Base-by-base conservation (phyloP, 2,329 filamentous ascomycete genomes). In the Macrophomina phaseolina region DNA sequence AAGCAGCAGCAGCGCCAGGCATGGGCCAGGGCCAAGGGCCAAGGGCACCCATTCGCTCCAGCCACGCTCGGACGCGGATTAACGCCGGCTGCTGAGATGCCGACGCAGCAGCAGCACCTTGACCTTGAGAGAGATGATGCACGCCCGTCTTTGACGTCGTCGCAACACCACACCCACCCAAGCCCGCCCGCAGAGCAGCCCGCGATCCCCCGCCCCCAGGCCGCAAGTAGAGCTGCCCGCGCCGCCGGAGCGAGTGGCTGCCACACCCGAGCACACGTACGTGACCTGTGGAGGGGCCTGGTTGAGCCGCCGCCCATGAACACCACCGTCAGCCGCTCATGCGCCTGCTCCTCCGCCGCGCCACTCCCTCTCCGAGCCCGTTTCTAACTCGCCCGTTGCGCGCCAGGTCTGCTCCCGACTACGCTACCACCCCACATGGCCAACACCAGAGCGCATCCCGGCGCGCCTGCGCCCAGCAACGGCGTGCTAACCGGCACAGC, bases 401-500 rank as follows among this genome's bases (percentile, higher is more conserved):
- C 53, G 32, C 48, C 36, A 45, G 55, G 32, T 30, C 64, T 46
- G 40, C 64, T 49, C 66, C 23, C 64, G 46, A 45, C 61, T 16
- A 48, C 48, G 51, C 40, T 16, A 28, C 36, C 65, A 36, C 42
- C 6, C 32, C 42, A 68, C 71, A 79, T 79, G 77, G 77, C 77
- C 70, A 76, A 79, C 66, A 73, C 72, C 71, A 73, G 71, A 71
- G 71, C 68, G 64, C 71, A 74, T 48, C 58, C 64, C 51, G 66
- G 71, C 66, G 68, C 71, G 67, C 74, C 71, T 40, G 74, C 79
- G 48, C 67, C 77, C 38, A 68, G 72, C 72, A 82, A 81, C 75
- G 80, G 79, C 72, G 73, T 80, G 70, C 70, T 77, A 36, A 75
- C 76, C 36, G 76, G 69, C 61, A 71, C 76, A 52, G 72, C 74